Conservation (phyloP, 371 early-diverging fungal genomes). For the Rhizopus microsporus region DNA sequence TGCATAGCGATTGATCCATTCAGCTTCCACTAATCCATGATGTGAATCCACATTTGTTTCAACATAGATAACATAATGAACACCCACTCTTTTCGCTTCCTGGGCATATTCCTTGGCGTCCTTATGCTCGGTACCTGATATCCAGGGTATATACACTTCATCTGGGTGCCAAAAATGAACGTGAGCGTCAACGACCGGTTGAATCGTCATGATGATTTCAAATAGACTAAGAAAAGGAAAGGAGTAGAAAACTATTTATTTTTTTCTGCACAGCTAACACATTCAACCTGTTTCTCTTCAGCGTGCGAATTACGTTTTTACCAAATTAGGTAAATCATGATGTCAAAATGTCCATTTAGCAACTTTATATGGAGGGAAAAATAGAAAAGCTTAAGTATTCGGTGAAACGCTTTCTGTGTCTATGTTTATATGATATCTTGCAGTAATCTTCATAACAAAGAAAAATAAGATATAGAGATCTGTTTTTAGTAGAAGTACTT, state of each 20-base stretch:
- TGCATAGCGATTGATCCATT: constrained; percentile 40
- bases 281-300: too few relatives aligned
- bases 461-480: too few relatives aligned
- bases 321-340: too few relatives aligned
- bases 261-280: too few relatives aligned
- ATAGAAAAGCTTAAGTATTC: too few relatives aligned
- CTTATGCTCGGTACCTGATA: constrained; percentile 22
- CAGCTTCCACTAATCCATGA: constrained; percentile 44
- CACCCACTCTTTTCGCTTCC: constrained; percentile 2
- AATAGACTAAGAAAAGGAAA: background rate
- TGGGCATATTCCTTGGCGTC: constrained; percentile 22
- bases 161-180: constrained; percentile 50
- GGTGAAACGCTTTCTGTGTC: too few relatives aligned
- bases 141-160: constrained; percentile 36
- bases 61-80: constrained; percentile 20
- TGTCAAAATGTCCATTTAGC: too few relatives aligned
- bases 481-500: too few relatives aligned
- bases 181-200: constrained; percentile 37
- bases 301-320: too few relatives aligned
- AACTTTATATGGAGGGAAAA: too few relatives aligned
- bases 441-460: too few relatives aligned
- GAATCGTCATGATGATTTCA: background rate
- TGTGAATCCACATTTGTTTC: constrained; percentile 32
- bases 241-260: background rate
- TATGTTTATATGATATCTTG: too few relatives aligned